Evolutionary conservation across 441 rosid genomes (phyloP).

Genomic region (Pelargonium cotyledonis): DNA sequence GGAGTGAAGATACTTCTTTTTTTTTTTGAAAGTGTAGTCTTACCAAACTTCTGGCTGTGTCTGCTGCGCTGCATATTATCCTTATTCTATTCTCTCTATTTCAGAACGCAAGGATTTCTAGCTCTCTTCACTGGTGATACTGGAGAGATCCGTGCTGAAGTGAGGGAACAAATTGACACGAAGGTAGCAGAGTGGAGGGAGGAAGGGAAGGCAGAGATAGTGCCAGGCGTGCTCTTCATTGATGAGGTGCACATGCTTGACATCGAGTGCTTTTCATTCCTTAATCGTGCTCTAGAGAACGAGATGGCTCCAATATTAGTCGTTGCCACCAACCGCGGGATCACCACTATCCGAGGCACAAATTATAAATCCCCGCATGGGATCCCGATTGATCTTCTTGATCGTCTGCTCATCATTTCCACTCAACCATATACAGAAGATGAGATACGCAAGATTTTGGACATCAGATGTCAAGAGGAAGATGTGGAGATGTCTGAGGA

Average conservation of each 20-base stretch:
- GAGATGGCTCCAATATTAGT: constrained; percentile 94
- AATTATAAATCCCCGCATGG: constrained; percentile 89
- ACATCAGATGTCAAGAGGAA: constrained; percentile 91
- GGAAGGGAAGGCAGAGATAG: constrained; percentile 94
- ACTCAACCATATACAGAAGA: constrained; percentile 74
- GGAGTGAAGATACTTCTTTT: neutral
- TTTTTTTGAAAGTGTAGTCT: neutral
- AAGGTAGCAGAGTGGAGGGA: constrained; percentile 98
- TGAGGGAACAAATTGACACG: constrained; percentile 82
- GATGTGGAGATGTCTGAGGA: constrained; percentile 85
- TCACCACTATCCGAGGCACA: constrained; percentile 83
- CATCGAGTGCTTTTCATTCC: constrained; percentile 93
- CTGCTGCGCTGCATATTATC: constrained; percentile 8
- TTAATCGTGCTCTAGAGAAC: constrained; percentile 87
- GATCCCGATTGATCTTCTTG: constrained; percentile 88
- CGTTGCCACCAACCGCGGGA: constrained; percentile 89
- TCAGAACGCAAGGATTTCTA: constrained; percentile 86
- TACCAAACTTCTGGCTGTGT: neutral
- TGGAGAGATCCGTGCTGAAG: constrained; percentile 91
- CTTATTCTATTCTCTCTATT: constrained; percentile 1
- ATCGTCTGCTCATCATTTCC: constrained; percentile 74
- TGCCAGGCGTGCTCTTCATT: constrained; percentile 90
- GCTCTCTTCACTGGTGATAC: constrained; percentile 95
- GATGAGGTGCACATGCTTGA: constrained; percentile 98
- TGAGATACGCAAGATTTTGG: constrained; percentile 70